Evolutionary conservation across 371 early-diverging fungal species (phyloP).

Genomic region (Rhizopus sp.): DNA sequence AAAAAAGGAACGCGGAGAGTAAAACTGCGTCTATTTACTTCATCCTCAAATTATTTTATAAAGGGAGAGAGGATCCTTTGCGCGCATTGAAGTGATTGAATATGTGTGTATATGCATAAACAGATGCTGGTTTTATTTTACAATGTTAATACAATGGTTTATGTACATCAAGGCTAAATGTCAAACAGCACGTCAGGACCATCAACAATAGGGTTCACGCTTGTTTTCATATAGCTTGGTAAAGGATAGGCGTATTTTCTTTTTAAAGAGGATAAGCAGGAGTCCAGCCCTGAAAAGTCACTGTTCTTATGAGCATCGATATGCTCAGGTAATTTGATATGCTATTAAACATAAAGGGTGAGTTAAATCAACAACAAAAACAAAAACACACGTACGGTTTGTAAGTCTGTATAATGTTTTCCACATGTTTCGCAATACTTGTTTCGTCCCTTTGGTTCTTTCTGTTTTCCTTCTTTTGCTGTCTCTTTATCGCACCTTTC

Average conservation of each 20-base stretch:
- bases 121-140: no score
- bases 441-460: background rate
- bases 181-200: background rate
- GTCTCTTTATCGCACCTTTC: background rate
- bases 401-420: background rate
- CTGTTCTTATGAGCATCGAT: background rate
- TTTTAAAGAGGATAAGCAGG: background rate
- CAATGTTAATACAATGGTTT: no score
- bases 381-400: background rate
- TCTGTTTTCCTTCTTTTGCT: background rate
- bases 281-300: slow-evolving; percentile 3
- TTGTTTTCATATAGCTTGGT: slow-evolving; percentile 3
- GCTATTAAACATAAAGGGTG: background rate
- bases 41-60: no score
- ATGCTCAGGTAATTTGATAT: slow-evolving; percentile 1
- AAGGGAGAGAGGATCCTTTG: no score
- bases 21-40: no score
- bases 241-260: background rate
- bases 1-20: no score
- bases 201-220: background rate
- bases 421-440: background rate
- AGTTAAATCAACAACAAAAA: background rate
- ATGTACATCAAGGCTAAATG: no score
- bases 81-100: no score
- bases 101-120: no score